A percentile compares a stretch with the other conserved stretches of the same genome.
Conservation (phyloP, 345 rosid species). For the Brassica incana region DNA sequence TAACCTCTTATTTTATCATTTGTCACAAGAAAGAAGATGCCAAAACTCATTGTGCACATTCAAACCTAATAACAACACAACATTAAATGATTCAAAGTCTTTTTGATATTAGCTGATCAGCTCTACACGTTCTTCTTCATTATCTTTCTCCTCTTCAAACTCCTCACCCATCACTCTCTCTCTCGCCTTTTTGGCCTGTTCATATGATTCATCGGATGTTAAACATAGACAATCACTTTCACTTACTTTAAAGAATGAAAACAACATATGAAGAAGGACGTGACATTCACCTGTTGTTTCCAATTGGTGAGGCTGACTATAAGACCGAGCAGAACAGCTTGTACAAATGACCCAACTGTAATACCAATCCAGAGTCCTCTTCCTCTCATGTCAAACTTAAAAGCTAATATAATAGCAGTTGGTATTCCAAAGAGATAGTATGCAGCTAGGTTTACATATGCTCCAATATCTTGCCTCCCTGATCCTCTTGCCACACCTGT, state of each 20-base stretch:
- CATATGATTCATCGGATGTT: background rate
- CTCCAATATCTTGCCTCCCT: conserved; percentile 40
- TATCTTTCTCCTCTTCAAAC: background rate
- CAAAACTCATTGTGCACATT: background rate
- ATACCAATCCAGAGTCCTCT: conserved; percentile 40
- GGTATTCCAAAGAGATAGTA: conserved; percentile 40
- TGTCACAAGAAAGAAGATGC: background rate
- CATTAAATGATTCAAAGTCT: background rate
- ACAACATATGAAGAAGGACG: background rate
- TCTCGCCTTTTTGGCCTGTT: conserved; percentile 33
- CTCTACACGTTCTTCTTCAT: background rate
- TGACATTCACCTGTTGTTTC: background rate
- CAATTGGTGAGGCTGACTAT: background rate
- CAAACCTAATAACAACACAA: background rate
- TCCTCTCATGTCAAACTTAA: conserved; percentile 33
- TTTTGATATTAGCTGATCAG: background rate
- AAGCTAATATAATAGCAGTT: conserved; percentile 29
- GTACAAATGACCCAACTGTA: conserved; percentile 31
- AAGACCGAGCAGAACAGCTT: conserved; percentile 1
- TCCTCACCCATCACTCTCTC: conserved; percentile 25
- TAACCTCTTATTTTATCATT: background rate
- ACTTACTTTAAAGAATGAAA: background rate
- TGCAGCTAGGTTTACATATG: conserved; percentile 35
- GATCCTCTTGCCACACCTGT: conserved; percentile 37
- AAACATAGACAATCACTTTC: background rate